Conservation (phyloP, 78 protist species). For the Fonticula alba region DNA sequence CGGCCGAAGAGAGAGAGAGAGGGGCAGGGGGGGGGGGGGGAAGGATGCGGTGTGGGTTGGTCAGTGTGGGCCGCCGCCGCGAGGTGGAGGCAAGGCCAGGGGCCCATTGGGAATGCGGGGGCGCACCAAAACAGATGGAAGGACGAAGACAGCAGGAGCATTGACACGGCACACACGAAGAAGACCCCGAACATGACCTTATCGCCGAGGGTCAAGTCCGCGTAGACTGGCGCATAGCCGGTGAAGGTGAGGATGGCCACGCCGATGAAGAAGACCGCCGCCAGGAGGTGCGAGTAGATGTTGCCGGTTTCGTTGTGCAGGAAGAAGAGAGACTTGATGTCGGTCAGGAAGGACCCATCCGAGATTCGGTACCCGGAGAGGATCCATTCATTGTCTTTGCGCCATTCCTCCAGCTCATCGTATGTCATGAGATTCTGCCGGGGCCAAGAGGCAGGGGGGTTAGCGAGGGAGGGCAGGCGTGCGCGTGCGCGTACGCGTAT, state of each 20-base stretch:
- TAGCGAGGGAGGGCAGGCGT: too few relatives aligned
- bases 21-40: too few relatives aligned
- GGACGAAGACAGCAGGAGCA: background rate
- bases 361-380: background rate
- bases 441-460: too few relatives aligned
- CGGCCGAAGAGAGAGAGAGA: too few relatives aligned
- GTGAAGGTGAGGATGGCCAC: background rate
- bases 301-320: slow-evolving; percentile 14
- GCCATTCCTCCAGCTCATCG: background rate
- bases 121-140: slow-evolving; percentile 16
- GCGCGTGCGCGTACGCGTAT: too few relatives aligned
- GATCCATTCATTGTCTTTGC: slow-evolving; percentile 4
- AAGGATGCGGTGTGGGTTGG: too few relatives aligned
- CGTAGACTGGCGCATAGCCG: background rate
- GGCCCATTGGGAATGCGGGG: too few relatives aligned
- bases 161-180: background rate
- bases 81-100: too few relatives aligned
- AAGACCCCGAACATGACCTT: background rate
- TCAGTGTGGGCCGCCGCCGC: too few relatives aligned
- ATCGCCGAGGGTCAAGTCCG: too few relatives aligned
- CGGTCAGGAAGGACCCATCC: background rate
- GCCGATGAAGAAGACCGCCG: background rate
- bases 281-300: slow-evolving; percentile 4
- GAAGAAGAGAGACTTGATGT: background rate
- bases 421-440: too few relatives aligned